phyloP scores from a whole-genome alignment of 306 rosid genomes.

The Hippophae gyantsensis region DNA sequence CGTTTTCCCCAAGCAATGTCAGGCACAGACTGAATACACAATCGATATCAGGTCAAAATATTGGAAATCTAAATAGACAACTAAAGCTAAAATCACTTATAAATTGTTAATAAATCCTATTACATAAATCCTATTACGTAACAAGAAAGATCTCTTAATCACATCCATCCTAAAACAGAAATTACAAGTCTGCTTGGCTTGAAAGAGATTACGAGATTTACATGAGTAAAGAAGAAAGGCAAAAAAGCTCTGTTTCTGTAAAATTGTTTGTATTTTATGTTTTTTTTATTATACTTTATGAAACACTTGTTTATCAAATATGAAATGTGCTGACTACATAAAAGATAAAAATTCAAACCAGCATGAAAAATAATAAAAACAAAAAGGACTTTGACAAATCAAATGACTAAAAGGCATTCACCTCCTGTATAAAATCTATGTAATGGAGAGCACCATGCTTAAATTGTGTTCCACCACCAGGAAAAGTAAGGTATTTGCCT shows the following conservation, averaged over 20 bases:
- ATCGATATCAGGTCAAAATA: constrained; percentile 13
- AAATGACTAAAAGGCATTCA: constrained; percentile 19
- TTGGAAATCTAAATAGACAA: background rate
- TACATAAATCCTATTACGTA: no score
- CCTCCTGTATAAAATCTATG: constrained; percentile 77
- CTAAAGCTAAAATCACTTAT: background rate
- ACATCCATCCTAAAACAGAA: background rate
- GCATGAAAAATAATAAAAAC: constrained; percentile 4
- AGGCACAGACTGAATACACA: constrained; percentile 55
- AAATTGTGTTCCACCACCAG: constrained; percentile 99
- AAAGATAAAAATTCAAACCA: background rate
- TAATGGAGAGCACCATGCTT: constrained; percentile 96
- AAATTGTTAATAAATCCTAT: no score
- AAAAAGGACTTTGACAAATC: background rate
- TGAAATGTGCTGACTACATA: background rate
- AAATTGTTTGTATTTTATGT: background rate
- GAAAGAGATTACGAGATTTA: background rate
- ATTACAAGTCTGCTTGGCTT: background rate
- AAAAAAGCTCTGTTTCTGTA: background rate
- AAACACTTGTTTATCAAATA: no score
- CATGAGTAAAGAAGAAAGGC: background rate
- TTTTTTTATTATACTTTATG: no score
- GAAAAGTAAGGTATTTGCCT: constrained; percentile 92
- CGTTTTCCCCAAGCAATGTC: constrained; percentile 87
- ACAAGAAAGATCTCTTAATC: no score